A percentile compares a stretch with the other conserved stretches of the same genome.
Evolutionary conservation across 2,329 filamentous ascomycete species (phyloP).

Genomic region (Epichloe glyceriae): DNA sequence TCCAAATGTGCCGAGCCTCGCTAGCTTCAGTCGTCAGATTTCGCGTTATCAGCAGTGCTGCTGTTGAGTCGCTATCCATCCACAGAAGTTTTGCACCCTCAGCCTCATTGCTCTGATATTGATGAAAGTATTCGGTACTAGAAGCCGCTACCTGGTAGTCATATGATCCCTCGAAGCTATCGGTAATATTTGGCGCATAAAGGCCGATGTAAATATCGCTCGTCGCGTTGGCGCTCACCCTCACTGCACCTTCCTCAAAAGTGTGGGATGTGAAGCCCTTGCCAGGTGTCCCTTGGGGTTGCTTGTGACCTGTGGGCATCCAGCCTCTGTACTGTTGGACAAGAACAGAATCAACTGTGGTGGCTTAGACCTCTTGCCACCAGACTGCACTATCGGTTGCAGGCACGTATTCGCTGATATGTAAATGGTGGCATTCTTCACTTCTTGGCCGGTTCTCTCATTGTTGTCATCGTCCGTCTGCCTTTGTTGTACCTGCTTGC

Average conservation of each 20-base stretch:
- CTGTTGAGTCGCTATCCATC: slow-evolving; percentile 71
- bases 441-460: neutral
- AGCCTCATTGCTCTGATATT: slow-evolving; percentile 30
- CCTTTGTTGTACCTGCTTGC: neutral
- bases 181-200: slow-evolving; percentile 51
- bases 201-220: slow-evolving; percentile 66
- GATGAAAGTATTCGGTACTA: slow-evolving; percentile 65
- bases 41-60: slow-evolving; percentile 66
- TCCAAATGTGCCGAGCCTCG: slow-evolving; percentile 40
- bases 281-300: slow-evolving; percentile 14
- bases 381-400: slow-evolving; percentile 40
- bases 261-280: slow-evolving; percentile 13
- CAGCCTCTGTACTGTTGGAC: slow-evolving; percentile 35
- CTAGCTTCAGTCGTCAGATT: slow-evolving; percentile 51
- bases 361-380: slow-evolving; percentile 21
- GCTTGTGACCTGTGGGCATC: slow-evolving; percentile 15
- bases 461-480: neutral
- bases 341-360: slow-evolving; percentile 71
- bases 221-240: slow-evolving; percentile 46
- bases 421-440: slow-evolving; percentile 43
- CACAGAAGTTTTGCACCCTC: slow-evolving; percentile 49
- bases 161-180: slow-evolving; percentile 52
- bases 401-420: slow-evolving; percentile 78
- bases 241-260: slow-evolving; percentile 59
- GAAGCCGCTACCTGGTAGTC: slow-evolving; percentile 75